Conservation (phyloP, 2,329 filamentous ascomycete genomes). For the Parasarocladium wereldwijsianum region DNA sequence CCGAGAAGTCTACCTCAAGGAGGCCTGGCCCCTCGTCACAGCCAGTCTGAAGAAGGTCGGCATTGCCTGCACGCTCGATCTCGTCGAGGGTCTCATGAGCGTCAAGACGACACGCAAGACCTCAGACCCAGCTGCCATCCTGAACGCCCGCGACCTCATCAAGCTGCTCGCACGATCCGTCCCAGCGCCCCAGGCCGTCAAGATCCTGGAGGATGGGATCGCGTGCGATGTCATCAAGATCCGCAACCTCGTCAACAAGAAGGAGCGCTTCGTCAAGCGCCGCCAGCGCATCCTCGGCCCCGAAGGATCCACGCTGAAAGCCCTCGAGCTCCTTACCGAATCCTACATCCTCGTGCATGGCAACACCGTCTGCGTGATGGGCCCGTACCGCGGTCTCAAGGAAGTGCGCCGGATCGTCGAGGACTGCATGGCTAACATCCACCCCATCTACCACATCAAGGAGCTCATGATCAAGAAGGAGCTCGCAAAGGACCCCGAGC, state of each 20-base stretch:
- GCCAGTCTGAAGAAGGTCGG: slow-evolving; percentile 74
- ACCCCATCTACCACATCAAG: slow-evolving; percentile 71
- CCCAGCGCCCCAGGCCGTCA: slow-evolving; percentile 81
- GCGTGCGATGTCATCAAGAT: slow-evolving; percentile 97
- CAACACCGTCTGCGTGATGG: slow-evolving; percentile 88
- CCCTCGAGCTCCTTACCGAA: slow-evolving; percentile 77
- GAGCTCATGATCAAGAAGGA: slow-evolving; percentile 90
- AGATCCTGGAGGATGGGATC: slow-evolving; percentile 83
- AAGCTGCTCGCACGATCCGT: slow-evolving; percentile 85
- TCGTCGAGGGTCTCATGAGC: slow-evolving; percentile 92
- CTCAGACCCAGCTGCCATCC: slow-evolving; percentile 79
- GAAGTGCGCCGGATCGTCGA: slow-evolving; percentile 80
- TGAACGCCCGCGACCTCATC: slow-evolving; percentile 89
- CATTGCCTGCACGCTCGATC: slow-evolving; percentile 81
- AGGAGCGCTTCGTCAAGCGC: slow-evolving; percentile 90
- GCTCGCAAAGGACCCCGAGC: slow-evolving; percentile 73
- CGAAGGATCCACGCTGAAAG: slow-evolving; percentile 83
- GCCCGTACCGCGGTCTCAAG: slow-evolving; percentile 82
- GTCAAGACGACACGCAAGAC: slow-evolving; percentile 90
- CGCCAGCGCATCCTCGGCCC: slow-evolving; percentile 86
- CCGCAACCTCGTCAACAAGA: slow-evolving; percentile 75
- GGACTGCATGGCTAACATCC: slow-evolving; percentile 94
- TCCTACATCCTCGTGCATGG: slow-evolving; percentile 94
- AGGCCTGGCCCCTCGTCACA: slow-evolving; percentile 86
- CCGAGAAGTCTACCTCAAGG: slow-evolving; percentile 82